phyloP scores from a whole-genome alignment of 106 monocot species.

The Dendrobium chrysotoxum region DNA sequence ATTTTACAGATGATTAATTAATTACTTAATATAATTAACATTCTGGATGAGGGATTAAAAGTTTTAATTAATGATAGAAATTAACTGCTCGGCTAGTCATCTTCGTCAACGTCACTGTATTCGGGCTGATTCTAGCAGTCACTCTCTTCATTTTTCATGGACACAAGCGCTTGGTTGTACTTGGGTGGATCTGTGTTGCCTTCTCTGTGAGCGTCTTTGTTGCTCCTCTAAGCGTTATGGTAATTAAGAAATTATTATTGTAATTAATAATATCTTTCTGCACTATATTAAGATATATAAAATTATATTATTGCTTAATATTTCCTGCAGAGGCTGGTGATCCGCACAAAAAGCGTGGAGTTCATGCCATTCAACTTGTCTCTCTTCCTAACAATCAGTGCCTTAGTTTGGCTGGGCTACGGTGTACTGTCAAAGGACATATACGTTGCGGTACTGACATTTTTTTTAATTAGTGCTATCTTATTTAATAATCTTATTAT shows the following conservation, averaged over 20 bases:
- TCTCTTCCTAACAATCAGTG: conserved; percentile 32
- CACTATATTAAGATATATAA: background rate
- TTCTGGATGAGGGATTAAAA: background rate
- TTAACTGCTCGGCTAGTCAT: conserved; percentile 20
- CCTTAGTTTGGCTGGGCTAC: conserved; percentile 31
- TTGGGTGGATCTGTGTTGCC: conserved; percentile 51
- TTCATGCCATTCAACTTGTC: conserved; percentile 49
- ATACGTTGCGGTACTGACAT: conserved; percentile 23
- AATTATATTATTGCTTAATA: background rate
- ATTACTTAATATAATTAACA: background rate
- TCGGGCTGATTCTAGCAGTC: conserved; percentile 30
- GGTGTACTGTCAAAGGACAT: conserved; percentile 24
- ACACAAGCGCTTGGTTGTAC: background rate
- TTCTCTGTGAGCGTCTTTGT: conserved; percentile 52
- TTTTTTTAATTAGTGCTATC: background rate
- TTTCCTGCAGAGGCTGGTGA: conserved; percentile 35
- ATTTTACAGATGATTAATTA: background rate
- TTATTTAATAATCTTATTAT: background rate
- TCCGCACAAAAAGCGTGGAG: conserved; percentile 69
- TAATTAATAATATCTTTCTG: background rate
- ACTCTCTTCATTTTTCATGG: conserved; percentile 34
- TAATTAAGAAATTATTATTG: conserved; percentile 5
- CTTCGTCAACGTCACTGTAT: conserved; percentile 29
- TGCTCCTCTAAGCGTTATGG: conserved; percentile 57
- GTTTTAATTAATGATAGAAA: background rate